Percentiles rank a stretch among this genome's conserved stretches.
phyloP scores from a whole-genome alignment of 495 filamentous ascomycete species.

The Trichocladium uniseriatum region DNA sequence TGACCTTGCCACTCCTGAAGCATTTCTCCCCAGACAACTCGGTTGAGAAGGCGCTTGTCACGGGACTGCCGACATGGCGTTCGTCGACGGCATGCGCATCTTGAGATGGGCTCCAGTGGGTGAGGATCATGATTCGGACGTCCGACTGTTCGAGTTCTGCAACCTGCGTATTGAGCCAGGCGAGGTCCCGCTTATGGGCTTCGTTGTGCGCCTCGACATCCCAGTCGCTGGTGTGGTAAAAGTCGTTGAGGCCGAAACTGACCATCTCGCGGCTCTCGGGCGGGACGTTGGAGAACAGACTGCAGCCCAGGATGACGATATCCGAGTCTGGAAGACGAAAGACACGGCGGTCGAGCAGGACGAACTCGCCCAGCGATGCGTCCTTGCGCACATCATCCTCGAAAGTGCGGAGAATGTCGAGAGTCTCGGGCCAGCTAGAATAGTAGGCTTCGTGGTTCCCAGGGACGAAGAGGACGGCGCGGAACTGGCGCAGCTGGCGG shows the following conservation, averaged over 20 bases:
- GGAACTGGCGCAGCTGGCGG: constrained; percentile 36
- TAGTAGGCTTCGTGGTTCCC: constrained; percentile 52
- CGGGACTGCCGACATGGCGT: constrained; percentile 30
- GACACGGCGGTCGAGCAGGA: constrained; percentile 38
- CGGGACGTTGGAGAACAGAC: constrained; percentile 34
- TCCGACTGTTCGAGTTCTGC: constrained; percentile 22
- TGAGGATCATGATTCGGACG: constrained; percentile 37
- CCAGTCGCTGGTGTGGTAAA: constrained; percentile 41
- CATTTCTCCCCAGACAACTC: constrained; percentile 38
- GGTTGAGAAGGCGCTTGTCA: constrained; percentile 38
- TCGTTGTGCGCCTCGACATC: constrained; percentile 35
- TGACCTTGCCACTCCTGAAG: constrained; percentile 36
- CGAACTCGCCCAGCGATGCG: constrained; percentile 30
- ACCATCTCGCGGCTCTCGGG: constrained; percentile 24
- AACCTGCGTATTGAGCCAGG: constrained; percentile 45
- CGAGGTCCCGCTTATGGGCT: constrained; percentile 35
- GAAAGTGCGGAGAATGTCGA: constrained; percentile 16
- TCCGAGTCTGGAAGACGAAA: constrained; percentile 25
- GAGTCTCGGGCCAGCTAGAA: constrained; percentile 29
- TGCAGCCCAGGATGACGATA: constrained; percentile 14
- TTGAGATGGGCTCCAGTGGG: constrained; percentile 44
- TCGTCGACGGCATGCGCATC: constrained; percentile 33
- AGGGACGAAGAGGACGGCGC: constrained; percentile 41
- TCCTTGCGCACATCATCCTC: neutral
- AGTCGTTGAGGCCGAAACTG: constrained; percentile 38